Evolutionary conservation across 2,329 filamentous ascomycete species (phyloP), one percentile per base, ranked within the genome.

Genomic region (Geosmithia putterillii): DNA sequence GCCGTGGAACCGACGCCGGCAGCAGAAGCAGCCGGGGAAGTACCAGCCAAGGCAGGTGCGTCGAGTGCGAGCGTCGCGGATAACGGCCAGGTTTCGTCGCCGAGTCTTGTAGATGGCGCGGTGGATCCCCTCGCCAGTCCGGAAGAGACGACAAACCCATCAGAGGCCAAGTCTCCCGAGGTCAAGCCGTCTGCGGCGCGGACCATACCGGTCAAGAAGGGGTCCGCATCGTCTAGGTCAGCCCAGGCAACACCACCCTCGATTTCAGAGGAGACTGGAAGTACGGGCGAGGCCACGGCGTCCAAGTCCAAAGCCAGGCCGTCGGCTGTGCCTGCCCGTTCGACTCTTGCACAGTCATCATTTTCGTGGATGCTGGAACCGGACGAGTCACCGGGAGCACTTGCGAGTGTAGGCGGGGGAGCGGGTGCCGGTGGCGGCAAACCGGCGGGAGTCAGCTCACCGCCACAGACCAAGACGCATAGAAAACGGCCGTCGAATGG

Each of bases 341-440:
- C 81, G 3, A 76, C 72, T 1, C 68, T 87, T 28, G 81, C 81
- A 1, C 81, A 85, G 50, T 86, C 83, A 7, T 83, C 80, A 4
- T 88, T 86, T 57, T 80, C 83, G 1, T 87, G 81, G 81, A 88
- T 88, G 82, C 67, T 88, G 2, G 79, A 80, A 50, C 73, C 72
- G 3, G 71, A 74, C 49, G 55, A 65, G 43, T 32, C 28, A 32
- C 10, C 28, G 28, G 28, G 6, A n/a, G n/a, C n/a, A n/a, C n/a
- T n/a, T n/a, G n/a, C n/a, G n/a, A n/a, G n/a, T n/a, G n/a, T n/a
- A n/a, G n/a, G n/a, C n/a, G n/a, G n/a, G n/a, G n/a, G n/a, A n/a
- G n/a, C n/a, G 57, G 64, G 0, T 45, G 40, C 10, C 51, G 46
- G 36, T 38, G 38, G 25, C 36, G 49, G 53, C 41, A 45, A 56